Conservation (phyloP, 148 eudicot species). For the Hydrangea macrophylla region DNA sequence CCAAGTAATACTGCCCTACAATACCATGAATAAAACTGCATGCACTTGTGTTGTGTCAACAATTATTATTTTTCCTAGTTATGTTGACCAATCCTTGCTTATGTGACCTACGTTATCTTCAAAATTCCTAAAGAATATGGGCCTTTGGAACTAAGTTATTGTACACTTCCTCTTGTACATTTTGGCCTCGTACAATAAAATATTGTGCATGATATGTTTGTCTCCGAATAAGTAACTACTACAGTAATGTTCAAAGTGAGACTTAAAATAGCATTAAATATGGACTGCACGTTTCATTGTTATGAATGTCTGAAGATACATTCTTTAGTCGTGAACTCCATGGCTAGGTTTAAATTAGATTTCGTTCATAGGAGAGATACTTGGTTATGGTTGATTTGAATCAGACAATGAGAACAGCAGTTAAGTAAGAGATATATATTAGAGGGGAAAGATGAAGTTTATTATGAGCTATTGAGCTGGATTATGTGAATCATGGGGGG, state of each 20-base stretch:
- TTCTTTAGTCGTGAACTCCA: not conserved
- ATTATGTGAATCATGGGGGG: not conserved
- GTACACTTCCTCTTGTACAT: not conserved
- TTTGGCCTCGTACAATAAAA: not conserved
- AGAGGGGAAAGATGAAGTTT: not conserved
- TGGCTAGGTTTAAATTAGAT: not conserved
- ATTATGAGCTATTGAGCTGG: not conserved
- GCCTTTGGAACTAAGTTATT: not conserved
- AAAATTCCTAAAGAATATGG: not conserved
- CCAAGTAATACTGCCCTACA: not conserved
- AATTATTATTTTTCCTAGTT: not conserved
- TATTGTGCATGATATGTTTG: not conserved
- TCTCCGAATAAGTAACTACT: not conserved
- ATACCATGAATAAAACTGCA: not conserved
- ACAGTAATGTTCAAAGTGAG: not conserved
- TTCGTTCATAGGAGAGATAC: not conserved
- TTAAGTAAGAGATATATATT: not conserved
- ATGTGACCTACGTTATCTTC: too few relatives aligned
- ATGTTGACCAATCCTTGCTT: too few relatives aligned
- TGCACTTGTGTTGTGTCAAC: not conserved
- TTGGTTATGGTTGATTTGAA: not conserved
- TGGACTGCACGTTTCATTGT: not conserved
- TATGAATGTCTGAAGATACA: not conserved
- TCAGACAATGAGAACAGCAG: not conserved
- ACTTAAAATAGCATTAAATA: not conserved